Base-by-base conservation (phyloP, 306 rosid genomes). In the Gynostemma pentaphyllum region DNA sequence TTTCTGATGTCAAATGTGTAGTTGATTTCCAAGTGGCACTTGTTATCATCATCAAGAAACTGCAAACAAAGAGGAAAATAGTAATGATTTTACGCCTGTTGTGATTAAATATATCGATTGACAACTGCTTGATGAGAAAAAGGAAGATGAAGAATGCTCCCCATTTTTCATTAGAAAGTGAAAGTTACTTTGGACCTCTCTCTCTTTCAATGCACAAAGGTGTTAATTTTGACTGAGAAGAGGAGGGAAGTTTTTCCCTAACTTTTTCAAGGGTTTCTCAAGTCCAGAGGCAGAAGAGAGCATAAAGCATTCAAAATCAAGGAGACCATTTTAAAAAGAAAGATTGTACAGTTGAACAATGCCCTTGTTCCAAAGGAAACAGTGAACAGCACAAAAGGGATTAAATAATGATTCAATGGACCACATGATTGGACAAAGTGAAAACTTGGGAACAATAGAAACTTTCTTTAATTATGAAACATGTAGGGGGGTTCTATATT, bases 1-100 rank as follows among this genome's bases (percentile, higher is more conserved):
- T 75, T 79, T 71, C 70, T 67, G 63, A 79, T 79, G 41, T 79
- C 80, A 13, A 75, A 79, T 48, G 75, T 79, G 77, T 75, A 79
- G 65, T 75, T 79, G 68, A 79, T 79, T 72, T 75, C 80, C 80
- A 79, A 71, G 83, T 79, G 75, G 70, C 83, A 79, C 75, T 75
- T 79, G 80, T 79, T 75, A 45, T 79, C 83, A 66, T 79, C 83
- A 27, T 79, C 80, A n/a, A 79, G 63, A 69, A 79, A 79, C 80
- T 79, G 71, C 76, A 74, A 62, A 10, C 34, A 29, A 11, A 9
- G 44, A 18, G n/a, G n/a, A n/a, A n/a, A n/a, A n/a, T n/a, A n/a
- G n/a, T n/a, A n/a, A n/a, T n/a, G n/a, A n/a, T n/a, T n/a, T n/a
- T n/a, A n/a, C n/a, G n/a, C n/a, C n/a, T n/a, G n/a, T n/a, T n/a